Conservation (phyloP, 139 green algal genomes). For the Diplosphaera chodatii region DNA sequence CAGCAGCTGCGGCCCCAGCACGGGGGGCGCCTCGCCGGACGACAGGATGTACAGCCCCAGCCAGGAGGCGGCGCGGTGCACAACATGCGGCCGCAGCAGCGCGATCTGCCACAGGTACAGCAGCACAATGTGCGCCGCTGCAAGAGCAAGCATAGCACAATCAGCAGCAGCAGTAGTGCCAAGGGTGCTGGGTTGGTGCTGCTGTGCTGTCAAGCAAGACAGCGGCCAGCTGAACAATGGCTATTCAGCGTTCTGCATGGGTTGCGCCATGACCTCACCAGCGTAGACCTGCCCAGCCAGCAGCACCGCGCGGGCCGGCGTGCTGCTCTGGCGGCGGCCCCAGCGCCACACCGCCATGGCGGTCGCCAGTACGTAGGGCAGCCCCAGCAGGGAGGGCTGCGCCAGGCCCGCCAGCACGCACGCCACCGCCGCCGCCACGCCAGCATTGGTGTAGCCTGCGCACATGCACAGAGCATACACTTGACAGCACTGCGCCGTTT, state of each 20-base stretch:
- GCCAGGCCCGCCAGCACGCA: slow-evolving; percentile 8
- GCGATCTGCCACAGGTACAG: slow-evolving; percentile 32
- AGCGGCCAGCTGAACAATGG: no score
- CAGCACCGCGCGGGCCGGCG: not conserved
- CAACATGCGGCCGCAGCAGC: not conserved
- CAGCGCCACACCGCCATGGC: slow-evolving; percentile 6
- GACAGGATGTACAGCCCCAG: slow-evolving; percentile 17
- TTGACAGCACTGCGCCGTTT: no score
- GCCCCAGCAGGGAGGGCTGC: slow-evolving; percentile 17
- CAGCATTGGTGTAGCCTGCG: slow-evolving; percentile 3
- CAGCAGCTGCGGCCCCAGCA: slow-evolving; percentile 12
- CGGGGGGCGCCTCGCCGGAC: not conserved
- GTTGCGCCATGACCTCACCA: no score
- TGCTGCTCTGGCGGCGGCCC: not conserved
- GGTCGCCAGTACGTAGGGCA: slow-evolving; percentile 13
- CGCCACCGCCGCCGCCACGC: not conserved
- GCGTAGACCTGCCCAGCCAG: not conserved
- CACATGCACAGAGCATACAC: not conserved
- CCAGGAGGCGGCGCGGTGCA: slow-evolving; percentile 7
- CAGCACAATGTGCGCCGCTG: slow-evolving; percentile 14
- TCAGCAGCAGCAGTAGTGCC: no score
- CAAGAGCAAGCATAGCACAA: not conserved
- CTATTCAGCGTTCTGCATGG: no score
- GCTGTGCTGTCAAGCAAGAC: no score
- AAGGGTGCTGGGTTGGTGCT: no score